phyloP scores from a whole-genome alignment of 768 basidiomycete genomes.

The Russula emetica region DNA sequence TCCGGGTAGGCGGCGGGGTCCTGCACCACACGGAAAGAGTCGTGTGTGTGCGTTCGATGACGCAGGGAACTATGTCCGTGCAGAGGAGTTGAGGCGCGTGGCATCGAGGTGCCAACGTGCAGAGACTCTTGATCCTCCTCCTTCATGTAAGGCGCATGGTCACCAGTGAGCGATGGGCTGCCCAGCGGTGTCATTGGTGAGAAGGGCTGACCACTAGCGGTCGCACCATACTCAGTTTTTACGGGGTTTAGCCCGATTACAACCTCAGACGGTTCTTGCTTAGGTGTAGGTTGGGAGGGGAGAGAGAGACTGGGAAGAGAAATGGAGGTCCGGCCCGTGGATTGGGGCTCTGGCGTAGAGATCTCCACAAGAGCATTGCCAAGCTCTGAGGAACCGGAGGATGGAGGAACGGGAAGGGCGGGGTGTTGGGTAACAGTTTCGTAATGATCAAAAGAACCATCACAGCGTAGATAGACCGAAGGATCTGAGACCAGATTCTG shows the following conservation, averaged over 20 bases:
- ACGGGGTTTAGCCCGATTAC: background rate
- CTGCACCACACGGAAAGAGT: slow-evolving; percentile 20
- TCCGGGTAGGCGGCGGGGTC: slow-evolving; percentile 21
- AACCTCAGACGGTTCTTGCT: background rate
- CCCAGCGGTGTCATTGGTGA: slow-evolving; percentile 9
- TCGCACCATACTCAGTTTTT: slow-evolving; percentile 14
- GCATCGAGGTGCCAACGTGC: slow-evolving; percentile 3
- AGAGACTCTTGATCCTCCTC: slow-evolving; percentile 13
- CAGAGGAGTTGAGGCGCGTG: slow-evolving; percentile 1
- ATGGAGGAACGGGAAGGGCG: background rate
- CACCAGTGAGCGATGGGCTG: background rate
- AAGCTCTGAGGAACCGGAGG: slow-evolving; percentile 24
- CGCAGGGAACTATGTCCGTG: slow-evolving; percentile 5
- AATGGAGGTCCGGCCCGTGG: slow-evolving; percentile 2
- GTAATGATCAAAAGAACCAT: slow-evolving; percentile 3
- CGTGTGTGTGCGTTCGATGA: slow-evolving; percentile 7
- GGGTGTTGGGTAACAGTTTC: background rate
- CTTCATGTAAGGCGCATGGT: slow-evolving; percentile 6
- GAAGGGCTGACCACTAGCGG: slow-evolving; percentile 3
- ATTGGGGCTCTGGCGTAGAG: slow-evolving; percentile 5
- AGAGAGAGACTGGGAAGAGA: slow-evolving; percentile 13
- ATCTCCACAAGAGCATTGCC: slow-evolving; percentile 22
- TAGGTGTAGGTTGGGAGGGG: background rate
- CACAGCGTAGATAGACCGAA: slow-evolving; percentile 3
- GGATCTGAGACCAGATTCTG: slow-evolving; percentile 5